Evolutionary conservation across 2,329 filamentous ascomycete genomes (phyloP), one percentile per base, ranked within the genome.

Genomic region (Fusarium udum): DNA sequence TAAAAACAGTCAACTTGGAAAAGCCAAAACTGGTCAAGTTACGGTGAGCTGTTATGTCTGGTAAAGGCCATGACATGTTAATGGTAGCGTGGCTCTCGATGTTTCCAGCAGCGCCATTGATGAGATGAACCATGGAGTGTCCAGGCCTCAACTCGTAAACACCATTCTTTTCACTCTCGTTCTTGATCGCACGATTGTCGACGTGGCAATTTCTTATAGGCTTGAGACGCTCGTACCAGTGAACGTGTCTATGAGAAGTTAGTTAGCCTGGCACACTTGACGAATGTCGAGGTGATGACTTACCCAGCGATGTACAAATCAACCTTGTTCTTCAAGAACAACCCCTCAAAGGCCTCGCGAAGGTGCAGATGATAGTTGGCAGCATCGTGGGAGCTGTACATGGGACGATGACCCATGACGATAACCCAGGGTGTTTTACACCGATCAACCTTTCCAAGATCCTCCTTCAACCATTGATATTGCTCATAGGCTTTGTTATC

Each of bases 141-240:
- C 57, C 61, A 7, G 61, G 57, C 1, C 6, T 32, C 4, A 40
- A 15, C 6, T 39, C 24, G 36, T 61, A 61, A 4, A 16, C 22
- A 20, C 24, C 24, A 8, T 48, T 7, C 45, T 8, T 31, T 6
- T 31, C 9, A 16, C 10, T 32, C 2, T 18, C 7, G 4, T 32
- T 13, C 2, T 3, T 20, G 7, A 32, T n/a, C 11, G 48, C 15
- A 7, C 6, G 6, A 10, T 9, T 7, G 22, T 64, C 61, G 43
- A 64, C 20, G 1, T 3, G 1, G 7, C 58, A 37, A 7, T 64
- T 64, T 7, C 6, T 1, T 18, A 63, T 51, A 4, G 62, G 62
- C 6, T 53, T 39, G 4, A 64, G 62, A 5, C 62, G 62, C 26
- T 64, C 62, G 12, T 64, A 63, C 62, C 62, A 64, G 1, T 64